Base-by-base conservation (phyloP, 495 filamentous ascomycete species). In the Hypoxylon fuscum region DNA sequence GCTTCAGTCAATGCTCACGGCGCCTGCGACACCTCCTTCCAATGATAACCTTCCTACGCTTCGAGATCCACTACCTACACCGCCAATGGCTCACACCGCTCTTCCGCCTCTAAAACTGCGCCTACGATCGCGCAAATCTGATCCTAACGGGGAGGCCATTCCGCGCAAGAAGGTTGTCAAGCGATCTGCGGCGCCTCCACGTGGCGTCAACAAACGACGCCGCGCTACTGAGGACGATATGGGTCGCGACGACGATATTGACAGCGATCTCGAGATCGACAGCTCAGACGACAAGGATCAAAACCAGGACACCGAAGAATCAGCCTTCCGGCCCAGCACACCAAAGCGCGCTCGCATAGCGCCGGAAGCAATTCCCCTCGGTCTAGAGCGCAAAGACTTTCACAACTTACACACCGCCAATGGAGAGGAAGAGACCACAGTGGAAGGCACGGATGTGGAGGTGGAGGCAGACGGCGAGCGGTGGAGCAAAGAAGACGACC, bases 401-500 rank as follows among this genome's bases (percentile, higher is more conserved):
- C 87, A 90, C 72, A 76, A 71, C 6, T 77, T 92, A 15, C 81
- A 75, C 68, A 42, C 52, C 44, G 50, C 60, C 27, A 65, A 64
- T 47, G 76, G 79, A 27, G 68, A 79, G 6, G 42, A 57, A 12
- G 70, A 71, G 48, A 70, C 42, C 17, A 76, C 45, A 52, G 77
- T 32, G 41, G 68, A 71, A 18, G 75, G 72, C 34, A 75, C 69
- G 1, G 76, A 75, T 40, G 71, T 77, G n/a, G 76, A 78, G 15
- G 53, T 74, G 17, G 72, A 79, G 34, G 69, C 73, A 1, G 76
- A 85, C 48, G 78, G 80, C 20, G 68, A 77, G 42, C 64, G 68
- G 11, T 92, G 89, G 89, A 82, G 84, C 34, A 76, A 80, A 4
- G 85, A 88, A 44, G 87, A 92, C 62, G 90, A 93, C 71, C 77